A percentile compares a stretch with the other conserved stretches of the same genome.
These are phyloP conservation scores for Raddia distichophylla DNA, from an alignment of 176 grass and related monocot genomes.

Conservation along the genomic window DNA sequence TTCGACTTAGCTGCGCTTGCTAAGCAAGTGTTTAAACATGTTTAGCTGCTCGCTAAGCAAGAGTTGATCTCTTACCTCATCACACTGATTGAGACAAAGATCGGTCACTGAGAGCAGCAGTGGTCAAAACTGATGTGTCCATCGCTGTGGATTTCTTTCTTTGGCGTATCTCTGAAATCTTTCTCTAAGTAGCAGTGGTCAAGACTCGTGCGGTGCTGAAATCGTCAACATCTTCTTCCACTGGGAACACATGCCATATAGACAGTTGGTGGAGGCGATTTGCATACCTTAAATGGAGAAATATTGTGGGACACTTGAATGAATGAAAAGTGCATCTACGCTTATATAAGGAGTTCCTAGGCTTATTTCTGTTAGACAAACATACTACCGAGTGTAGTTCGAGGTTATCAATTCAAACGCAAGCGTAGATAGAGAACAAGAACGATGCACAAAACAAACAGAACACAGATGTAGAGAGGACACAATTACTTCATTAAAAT, in stretches of 20 bases:
- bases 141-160: neutral
- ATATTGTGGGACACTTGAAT: too few relatives aligned
- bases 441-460: neutral
- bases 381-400: too few relatives aligned
- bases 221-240: neutral
- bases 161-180: slow-evolving; percentile 4
- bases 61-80: neutral
- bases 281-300: neutral
- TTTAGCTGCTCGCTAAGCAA: neutral
- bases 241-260: slow-evolving; percentile 2
- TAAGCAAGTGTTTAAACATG: neutral
- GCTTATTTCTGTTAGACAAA: too few relatives aligned
- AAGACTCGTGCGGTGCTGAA: neutral
- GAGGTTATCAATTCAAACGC: too few relatives aligned
- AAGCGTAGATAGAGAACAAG: neutral
- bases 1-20: neutral
- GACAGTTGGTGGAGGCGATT: slow-evolving; percentile 4
- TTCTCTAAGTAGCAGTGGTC: neutral
- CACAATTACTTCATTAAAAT: too few relatives aligned
- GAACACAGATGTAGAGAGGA: too few relatives aligned
- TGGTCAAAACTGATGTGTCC: neutral
- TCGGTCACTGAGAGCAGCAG: neutral
- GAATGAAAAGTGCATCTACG: too few relatives aligned
- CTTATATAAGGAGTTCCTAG: too few relatives aligned
- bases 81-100: neutral